Conservation (phyloP, 2,329 filamentous ascomycete genomes). For the Aciculosporium take region DNA sequence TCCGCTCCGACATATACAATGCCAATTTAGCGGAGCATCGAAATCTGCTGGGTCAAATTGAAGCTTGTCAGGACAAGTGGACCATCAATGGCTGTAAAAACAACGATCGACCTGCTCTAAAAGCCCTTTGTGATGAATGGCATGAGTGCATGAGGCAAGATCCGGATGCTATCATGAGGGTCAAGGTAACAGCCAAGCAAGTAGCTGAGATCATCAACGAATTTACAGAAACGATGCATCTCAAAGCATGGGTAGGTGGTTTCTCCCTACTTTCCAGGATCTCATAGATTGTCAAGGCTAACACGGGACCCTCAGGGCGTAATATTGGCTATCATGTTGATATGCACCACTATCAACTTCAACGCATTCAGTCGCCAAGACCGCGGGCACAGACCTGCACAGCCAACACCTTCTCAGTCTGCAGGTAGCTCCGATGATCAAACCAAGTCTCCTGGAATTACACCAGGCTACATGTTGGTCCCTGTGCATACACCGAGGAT, state of each 20-base stretch:
- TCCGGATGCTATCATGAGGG: conserved; percentile 59
- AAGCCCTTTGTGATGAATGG: conserved; percentile 64
- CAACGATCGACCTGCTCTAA: conserved; percentile 56
- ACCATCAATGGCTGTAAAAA: conserved; percentile 58
- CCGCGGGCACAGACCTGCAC: conserved; percentile 1
- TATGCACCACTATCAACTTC: conserved; percentile 37
- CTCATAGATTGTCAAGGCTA: neutral
- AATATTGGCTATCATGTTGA: conserved; percentile 33
- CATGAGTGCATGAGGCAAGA: conserved; percentile 77
- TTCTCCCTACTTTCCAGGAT: neutral
- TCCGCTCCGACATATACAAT: conserved; percentile 60
- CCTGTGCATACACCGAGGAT: conserved; percentile 34
- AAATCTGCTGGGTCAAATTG: conserved; percentile 58
- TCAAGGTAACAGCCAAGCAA: conserved; percentile 71
- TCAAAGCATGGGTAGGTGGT: conserved; percentile 50
- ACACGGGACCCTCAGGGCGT: conserved; percentile 26
- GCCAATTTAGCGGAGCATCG: conserved; percentile 55
- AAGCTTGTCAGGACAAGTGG: conserved; percentile 59
- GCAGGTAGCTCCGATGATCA: conserved; percentile 9
- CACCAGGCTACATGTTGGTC: conserved; percentile 34
- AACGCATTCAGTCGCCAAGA: conserved; percentile 23
- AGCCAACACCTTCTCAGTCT: conserved; percentile 6
- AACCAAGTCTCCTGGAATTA: conserved; percentile 16
- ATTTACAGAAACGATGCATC: conserved; percentile 80
- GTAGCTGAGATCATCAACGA: conserved; percentile 88